These are phyloP conservation scores for Graphilbum ipis-grandicollis DNA, from an alignment of 2,329 filamentous ascomycete genomes.

Conservation along the genomic window DNA sequence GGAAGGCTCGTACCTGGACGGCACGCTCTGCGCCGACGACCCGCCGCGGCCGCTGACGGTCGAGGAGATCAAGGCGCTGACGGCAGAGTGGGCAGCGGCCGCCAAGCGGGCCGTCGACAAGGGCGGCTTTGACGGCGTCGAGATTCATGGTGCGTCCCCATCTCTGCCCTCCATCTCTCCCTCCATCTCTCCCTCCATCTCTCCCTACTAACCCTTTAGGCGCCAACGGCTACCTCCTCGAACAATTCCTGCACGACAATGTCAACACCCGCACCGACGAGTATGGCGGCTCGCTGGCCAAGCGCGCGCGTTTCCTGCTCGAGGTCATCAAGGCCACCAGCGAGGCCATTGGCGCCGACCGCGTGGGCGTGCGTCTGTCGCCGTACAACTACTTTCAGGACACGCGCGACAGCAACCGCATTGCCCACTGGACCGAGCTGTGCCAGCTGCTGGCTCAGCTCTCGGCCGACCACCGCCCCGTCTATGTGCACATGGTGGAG, in stretches of 20 bases:
- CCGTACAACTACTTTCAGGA: constrained; percentile 39
- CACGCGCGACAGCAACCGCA: constrained; percentile 38
- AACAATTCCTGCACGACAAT: constrained; percentile 8
- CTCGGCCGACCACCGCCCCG: background rate
- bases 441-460: constrained; percentile 11
- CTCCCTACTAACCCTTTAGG: background rate
- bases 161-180: background rate
- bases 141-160: constrained; percentile 24
- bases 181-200: background rate
- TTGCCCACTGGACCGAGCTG: constrained; percentile 39
- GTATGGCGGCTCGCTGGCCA: constrained; percentile 11
- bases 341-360: constrained; percentile 30
- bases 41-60: constrained; percentile 45
- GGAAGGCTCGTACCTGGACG: constrained; percentile 13
- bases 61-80: constrained; percentile 44
- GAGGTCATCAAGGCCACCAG: constrained; percentile 16
- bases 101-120: constrained; percentile 35
- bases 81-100: constrained; percentile 36
- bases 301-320: constrained; percentile 11
- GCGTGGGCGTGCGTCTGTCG: constrained; percentile 34
- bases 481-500: constrained; percentile 7
- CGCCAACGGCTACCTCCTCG: constrained; percentile 36
- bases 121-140: constrained; percentile 57
- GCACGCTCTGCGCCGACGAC: constrained; percentile 5
- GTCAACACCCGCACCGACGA: constrained; percentile 4